Evolutionary conservation across 768 basidiomycete species (phyloP), one percentile per base, ranked within the genome.

Genomic region (Lactifluus rugatus): DNA sequence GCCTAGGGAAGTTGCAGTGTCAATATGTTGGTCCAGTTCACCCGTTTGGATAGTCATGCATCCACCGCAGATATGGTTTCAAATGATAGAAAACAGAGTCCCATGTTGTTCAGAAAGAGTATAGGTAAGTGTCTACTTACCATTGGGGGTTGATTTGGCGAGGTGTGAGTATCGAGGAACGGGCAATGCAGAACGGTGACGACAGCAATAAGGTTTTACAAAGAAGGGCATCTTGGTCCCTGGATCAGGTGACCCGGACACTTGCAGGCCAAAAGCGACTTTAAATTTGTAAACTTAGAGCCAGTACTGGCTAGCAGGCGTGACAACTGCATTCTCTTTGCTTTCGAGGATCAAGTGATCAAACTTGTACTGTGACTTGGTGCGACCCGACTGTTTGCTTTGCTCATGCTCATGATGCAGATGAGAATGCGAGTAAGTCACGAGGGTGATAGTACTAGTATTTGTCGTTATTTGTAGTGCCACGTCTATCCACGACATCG

Each of bases 1-100:
- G 80, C 78, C 80, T 79, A 61, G 47, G 62, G 26, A 49, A 28
- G 19, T 28, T 17, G 25, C 6, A 23, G 10, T 2, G 52, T 59
- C 19, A 62, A 39, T 23, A 42, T 10, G 21, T 45, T 11, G 8
- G 34, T 3, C 17, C 1, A 10, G 34, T 17, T 31, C 49, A 60
- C 56, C 59, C 14, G 10, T 10, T 17, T 21, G 19, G 32, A 60
- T 1, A 6, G n/a, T 6, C 16, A 50, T 52, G 19, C 59, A 60
- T 60, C 59, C 59, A 60, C 54, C 36, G 3, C 17, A 39, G 1
- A 32, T 11, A 39, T n/a, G 26, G 34, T 21, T 11, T 25, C 42
- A 17, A 31, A 26, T 25, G 23, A 53, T 14, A n/a, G 32, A 46
- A 31, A 26, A 31, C 32, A 26, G 14, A 5, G 21, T 17, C 13